A percentile compares a stretch with the other conserved stretches of the same genome.
Conservation (phyloP, 331 rosid species). For the Arachis monticola region DNA sequence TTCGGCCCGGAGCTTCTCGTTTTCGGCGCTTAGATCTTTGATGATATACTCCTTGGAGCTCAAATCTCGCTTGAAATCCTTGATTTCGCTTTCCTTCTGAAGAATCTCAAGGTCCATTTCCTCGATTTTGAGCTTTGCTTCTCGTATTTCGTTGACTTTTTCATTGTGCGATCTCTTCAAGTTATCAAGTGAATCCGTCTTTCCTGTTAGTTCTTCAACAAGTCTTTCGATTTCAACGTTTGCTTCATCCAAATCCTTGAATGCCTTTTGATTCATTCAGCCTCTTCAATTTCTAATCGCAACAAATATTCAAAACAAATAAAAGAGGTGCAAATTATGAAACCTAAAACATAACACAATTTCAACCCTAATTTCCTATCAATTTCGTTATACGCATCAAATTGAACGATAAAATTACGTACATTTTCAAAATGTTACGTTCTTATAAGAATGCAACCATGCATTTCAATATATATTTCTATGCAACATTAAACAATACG, state of each 20-base stretch:
- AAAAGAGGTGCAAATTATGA: too few relatives aligned
- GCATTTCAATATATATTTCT: background rate
- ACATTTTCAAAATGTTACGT: background rate
- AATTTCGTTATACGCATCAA: background rate
- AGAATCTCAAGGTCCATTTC: conserved; percentile 59
- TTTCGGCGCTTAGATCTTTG: conserved; percentile 57
- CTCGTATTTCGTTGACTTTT: conserved; percentile 49
- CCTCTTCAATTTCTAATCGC: background rate
- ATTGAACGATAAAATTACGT: background rate
- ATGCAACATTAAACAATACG: background rate
- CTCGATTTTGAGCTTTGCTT: conserved; percentile 58
- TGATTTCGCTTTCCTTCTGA: conserved; percentile 54
- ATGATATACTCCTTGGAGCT: conserved; percentile 51
- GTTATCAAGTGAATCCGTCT: conserved; percentile 52
- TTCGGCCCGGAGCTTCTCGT: conserved; percentile 54
- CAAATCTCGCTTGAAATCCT: conserved; percentile 36
- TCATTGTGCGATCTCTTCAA: conserved; percentile 57
- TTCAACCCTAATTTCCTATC: too few relatives aligned
- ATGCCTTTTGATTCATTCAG: conserved; percentile 34
- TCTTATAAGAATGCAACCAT: background rate
- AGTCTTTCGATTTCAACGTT: conserved; percentile 70
- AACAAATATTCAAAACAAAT: too few relatives aligned
- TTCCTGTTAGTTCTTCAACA: conserved; percentile 53
- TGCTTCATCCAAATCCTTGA: conserved; percentile 66
- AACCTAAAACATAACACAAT: too few relatives aligned